Evolutionary conservation across 164 flowering plant species (phyloP).

Genomic region (Tetracentron sinense): DNA sequence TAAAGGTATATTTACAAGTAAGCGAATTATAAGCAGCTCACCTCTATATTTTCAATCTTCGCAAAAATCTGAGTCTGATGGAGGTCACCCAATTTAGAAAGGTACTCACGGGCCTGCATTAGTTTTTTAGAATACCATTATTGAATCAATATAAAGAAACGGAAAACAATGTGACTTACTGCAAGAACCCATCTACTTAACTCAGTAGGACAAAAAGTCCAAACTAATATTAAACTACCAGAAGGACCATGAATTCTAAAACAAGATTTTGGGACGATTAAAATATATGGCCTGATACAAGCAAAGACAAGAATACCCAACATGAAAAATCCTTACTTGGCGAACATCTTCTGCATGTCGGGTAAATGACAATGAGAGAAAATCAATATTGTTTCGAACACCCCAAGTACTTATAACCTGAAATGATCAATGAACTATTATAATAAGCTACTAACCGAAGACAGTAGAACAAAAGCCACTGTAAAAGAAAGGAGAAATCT

Average conservation of each 20-base stretch:
- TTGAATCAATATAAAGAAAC: neutral
- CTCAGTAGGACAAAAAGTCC: neutral
- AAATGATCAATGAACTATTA: slow-evolving; percentile 10
- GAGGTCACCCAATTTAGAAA: slow-evolving; percentile 79
- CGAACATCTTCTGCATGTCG: slow-evolving; percentile 93
- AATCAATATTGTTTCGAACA: slow-evolving; percentile 77
- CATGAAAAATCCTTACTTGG: slow-evolving; percentile 40
- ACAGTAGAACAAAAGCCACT: neutral
- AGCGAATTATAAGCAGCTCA: slow-evolving; percentile 5
- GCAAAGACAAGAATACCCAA: neutral
- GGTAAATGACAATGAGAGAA: slow-evolving; percentile 85
- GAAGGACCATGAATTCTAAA: neutral
- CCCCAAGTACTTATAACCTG: slow-evolving; percentile 95
- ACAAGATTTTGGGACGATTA: neutral
- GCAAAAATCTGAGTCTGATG: slow-evolving; percentile 88
- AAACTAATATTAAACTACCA: neutral
- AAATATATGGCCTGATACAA: neutral
- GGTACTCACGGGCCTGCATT: slow-evolving; percentile 76
- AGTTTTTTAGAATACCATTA: slow-evolving; percentile 7
- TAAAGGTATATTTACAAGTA: neutral
- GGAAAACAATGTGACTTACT: neutral
- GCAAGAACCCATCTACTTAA: neutral
- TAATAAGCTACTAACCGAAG: neutral
- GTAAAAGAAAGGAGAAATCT: too few species aligned
- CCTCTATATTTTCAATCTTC: slow-evolving; percentile 57